Conservation (phyloP, 768 basidiomycete species). For the Boletus pseudo-olivaceus region DNA sequence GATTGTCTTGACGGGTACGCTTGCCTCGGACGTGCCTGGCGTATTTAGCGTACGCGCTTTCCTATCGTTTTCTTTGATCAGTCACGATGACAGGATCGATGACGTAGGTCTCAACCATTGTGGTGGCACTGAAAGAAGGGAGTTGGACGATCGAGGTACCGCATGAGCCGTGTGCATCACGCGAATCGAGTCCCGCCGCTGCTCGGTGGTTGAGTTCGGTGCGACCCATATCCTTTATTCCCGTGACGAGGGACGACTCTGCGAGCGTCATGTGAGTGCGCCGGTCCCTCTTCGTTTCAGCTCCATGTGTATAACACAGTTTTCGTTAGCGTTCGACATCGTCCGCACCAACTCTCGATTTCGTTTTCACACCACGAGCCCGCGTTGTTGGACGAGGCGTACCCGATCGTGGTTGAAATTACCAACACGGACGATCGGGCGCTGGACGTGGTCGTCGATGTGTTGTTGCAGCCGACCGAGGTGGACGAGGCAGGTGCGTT, state of each 20-base stretch:
- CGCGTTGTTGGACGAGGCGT: slow-evolving; percentile 79
- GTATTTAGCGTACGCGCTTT: slow-evolving; percentile 49
- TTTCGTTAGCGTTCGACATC: slow-evolving; percentile 53
- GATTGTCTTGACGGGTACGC: slow-evolving; percentile 58
- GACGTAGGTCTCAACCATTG: slow-evolving; percentile 40
- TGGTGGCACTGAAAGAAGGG: slow-evolving; percentile 53
- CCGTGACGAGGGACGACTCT: slow-evolving; percentile 45
- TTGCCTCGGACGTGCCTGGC: slow-evolving; percentile 49
- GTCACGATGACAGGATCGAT: not conserved
- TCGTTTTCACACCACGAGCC: slow-evolving; percentile 58
- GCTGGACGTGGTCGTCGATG: slow-evolving; percentile 66
- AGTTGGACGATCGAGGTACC: slow-evolving; percentile 68
- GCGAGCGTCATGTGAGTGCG: slow-evolving; percentile 47
- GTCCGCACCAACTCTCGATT: slow-evolving; percentile 55
- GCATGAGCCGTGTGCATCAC: slow-evolving; percentile 40
- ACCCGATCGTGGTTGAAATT: slow-evolving; percentile 68
- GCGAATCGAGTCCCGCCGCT: slow-evolving; percentile 27
- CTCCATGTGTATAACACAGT: not conserved
- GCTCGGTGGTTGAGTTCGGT: slow-evolving; percentile 59
- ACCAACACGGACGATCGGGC: slow-evolving; percentile 68
- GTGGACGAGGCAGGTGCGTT: slow-evolving; percentile 65
- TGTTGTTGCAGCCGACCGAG: slow-evolving; percentile 78
- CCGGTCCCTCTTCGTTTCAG: not conserved
- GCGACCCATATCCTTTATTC: slow-evolving; percentile 50
- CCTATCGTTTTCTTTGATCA: not conserved